A percentile compares a stretch with the other conserved stretches of the same genome.
phyloP scores from a whole-genome alignment of 2,329 filamentous ascomycete genomes.

The Pyrenophora seminiperda region DNA sequence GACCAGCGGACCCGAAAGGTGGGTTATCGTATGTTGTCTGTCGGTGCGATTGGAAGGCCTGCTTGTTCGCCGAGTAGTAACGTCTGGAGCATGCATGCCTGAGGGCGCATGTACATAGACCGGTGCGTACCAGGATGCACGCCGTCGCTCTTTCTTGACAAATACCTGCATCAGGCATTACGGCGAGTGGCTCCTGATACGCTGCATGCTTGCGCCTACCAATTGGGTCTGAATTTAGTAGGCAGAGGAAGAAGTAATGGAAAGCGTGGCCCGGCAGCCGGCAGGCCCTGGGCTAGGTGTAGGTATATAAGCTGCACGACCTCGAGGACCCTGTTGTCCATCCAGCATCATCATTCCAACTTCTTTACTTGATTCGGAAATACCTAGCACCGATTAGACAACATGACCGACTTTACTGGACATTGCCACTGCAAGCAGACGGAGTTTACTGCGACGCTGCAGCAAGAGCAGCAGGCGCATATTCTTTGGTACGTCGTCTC shows the following conservation, averaged over 20 bases:
- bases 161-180: constrained; percentile 5
- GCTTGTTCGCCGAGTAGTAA: too few relatives aligned
- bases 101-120: too few relatives aligned
- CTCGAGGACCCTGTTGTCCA: constrained; percentile 20
- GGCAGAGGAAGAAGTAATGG: neutral
- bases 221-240: neutral
- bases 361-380: neutral
- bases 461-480: constrained; percentile 52
- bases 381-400: constrained; percentile 17
- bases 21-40: too few relatives aligned
- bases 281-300: neutral
- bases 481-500: constrained; percentile 51
- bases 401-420: constrained; percentile 55
- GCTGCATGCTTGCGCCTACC: neutral
- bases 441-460: constrained; percentile 58
- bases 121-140: neutral
- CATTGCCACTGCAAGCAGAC: constrained; percentile 62
- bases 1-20: too few relatives aligned
- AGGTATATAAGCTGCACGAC: constrained; percentile 3
- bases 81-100: too few relatives aligned
- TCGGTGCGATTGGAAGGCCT: too few relatives aligned
- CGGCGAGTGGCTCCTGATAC: constrained; percentile 3
- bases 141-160: neutral
- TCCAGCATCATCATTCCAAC: neutral
- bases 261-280: neutral